phyloP scores from a whole-genome alignment of 129 eudicot genomes.

The Helianthus annuus region DNA sequence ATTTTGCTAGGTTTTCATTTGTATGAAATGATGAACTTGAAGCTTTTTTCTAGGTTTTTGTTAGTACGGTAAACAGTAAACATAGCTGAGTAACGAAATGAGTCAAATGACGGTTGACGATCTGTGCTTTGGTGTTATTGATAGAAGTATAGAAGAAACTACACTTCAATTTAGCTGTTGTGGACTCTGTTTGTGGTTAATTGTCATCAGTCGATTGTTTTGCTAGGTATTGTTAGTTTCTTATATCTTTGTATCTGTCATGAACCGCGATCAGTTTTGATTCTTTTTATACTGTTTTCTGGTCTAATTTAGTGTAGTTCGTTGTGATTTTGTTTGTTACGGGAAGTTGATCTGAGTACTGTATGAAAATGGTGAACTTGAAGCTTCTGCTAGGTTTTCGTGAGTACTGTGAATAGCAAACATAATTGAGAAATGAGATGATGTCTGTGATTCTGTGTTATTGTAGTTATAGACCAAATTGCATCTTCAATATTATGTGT shows the following conservation, averaged over 20 bases:
- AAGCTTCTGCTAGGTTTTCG: not conserved
- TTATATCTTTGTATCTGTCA: no score
- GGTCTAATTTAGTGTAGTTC: no score
- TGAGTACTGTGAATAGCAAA: not conserved
- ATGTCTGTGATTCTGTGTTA: not conserved
- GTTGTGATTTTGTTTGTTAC: no score
- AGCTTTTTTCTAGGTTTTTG: not conserved
- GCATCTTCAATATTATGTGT: not conserved
- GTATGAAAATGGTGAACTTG: not conserved
- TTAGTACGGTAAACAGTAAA: not conserved
- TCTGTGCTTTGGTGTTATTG: not conserved
- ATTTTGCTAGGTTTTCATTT: not conserved
- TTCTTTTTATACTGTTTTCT: no score
- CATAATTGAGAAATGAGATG: not conserved
- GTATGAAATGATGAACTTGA: not conserved
- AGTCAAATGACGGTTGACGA: not conserved
- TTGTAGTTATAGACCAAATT: not conserved
- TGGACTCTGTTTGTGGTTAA: conserved; percentile 10
- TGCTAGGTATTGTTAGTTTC: not conserved
- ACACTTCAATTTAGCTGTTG: not conserved
- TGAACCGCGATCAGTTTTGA: no score
- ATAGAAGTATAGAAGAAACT: not conserved
- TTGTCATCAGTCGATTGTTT: not conserved
- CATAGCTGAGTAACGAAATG: not conserved
- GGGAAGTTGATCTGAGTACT: no score